Evolutionary conservation across 208 protist species (phyloP).

Genomic region (Trypanosoma melophagium): DNA sequence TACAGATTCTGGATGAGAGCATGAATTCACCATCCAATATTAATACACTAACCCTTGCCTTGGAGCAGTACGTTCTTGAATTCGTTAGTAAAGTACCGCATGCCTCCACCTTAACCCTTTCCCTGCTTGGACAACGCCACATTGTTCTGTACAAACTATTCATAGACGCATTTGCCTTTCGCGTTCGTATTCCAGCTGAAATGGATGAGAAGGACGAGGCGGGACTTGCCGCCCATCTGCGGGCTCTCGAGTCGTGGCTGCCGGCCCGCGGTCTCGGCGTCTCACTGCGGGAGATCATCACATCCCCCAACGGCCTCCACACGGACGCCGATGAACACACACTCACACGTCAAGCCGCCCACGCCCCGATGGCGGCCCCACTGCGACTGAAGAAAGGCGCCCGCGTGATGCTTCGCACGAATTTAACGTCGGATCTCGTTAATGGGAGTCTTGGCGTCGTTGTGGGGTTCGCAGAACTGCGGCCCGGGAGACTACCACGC

Average conservation of each 20-base stretch:
- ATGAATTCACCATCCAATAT: slow-evolving; percentile 15
- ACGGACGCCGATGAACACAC: slow-evolving; percentile 76
- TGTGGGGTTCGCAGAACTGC: slow-evolving; percentile 67
- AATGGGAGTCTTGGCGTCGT: slow-evolving; percentile 88
- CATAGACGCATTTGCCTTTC: slow-evolving; percentile 69
- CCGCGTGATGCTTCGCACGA: slow-evolving; percentile 83
- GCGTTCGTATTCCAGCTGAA: slow-evolving; percentile 69
- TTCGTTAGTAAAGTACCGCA: slow-evolving; percentile 29
- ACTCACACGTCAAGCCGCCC: slow-evolving; percentile 58
- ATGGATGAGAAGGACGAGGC: slow-evolving; percentile 39
- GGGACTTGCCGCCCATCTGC: slow-evolving; percentile 39
- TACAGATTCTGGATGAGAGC: slow-evolving; percentile 34
- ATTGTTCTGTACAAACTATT: slow-evolving; percentile 83
- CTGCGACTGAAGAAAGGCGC: slow-evolving; percentile 70
- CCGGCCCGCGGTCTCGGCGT: slow-evolving; percentile 33
- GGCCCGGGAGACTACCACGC: slow-evolving; percentile 38
- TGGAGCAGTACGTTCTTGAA: slow-evolving; percentile 37
- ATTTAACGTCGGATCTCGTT: slow-evolving; percentile 68
- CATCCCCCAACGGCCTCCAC: slow-evolving; percentile 64
- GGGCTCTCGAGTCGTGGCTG: slow-evolving; percentile 22
- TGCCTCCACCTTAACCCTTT: slow-evolving; percentile 17
- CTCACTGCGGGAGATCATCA: slow-evolving; percentile 59
- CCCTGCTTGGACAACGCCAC: slow-evolving; percentile 22
- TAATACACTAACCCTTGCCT: slow-evolving; percentile 11
- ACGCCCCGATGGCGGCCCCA: slow-evolving; percentile 45